These are phyloP conservation scores for Penicillium sp. DNA, from an alignment of 2,329 filamentous ascomycete genomes.

Conservation along the genomic window DNA sequence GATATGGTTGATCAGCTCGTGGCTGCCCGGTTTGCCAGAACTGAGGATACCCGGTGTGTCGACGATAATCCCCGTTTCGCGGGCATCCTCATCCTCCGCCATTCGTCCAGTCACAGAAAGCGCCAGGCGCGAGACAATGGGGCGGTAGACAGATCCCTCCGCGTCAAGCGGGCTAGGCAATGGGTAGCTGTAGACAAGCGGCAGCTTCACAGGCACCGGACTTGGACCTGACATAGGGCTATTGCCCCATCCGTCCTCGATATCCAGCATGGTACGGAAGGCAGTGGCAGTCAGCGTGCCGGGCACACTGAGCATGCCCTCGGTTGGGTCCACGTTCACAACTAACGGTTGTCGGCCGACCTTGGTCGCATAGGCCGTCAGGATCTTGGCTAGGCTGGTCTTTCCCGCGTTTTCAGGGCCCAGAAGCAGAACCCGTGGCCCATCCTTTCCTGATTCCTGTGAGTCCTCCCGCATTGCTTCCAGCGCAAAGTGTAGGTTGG, in stretches of 20 bases:
- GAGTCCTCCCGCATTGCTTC: conserved; percentile 67
- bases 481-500: conserved; percentile 86
- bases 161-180: conserved; percentile 66
- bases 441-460: conserved; percentile 51
- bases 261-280: conserved; percentile 81
- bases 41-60: conserved; percentile 73
- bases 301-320: conserved; percentile 73
- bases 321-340: conserved; percentile 78
- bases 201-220: conserved; percentile 83
- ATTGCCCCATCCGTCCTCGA: conserved; percentile 84
- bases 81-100: conserved; percentile 69
- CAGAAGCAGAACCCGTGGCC: conserved; percentile 79
- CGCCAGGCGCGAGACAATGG: conserved; percentile 71
- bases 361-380: conserved; percentile 76
- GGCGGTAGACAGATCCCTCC: conserved; percentile 68
- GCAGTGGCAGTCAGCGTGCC: conserved; percentile 83
- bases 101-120: conserved; percentile 74
- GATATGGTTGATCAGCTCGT: conserved; percentile 79
- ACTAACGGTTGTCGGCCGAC: conserved; percentile 72
- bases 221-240: conserved; percentile 89
- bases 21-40: conserved; percentile 59
- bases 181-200: conserved; percentile 86
- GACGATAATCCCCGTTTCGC: conserved; percentile 74
- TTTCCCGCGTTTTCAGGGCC: conserved; percentile 79
- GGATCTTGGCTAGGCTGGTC: conserved; percentile 71